phyloP scores from a whole-genome alignment of 495 filamentous ascomycete genomes.

The Xylaria acuta region DNA sequence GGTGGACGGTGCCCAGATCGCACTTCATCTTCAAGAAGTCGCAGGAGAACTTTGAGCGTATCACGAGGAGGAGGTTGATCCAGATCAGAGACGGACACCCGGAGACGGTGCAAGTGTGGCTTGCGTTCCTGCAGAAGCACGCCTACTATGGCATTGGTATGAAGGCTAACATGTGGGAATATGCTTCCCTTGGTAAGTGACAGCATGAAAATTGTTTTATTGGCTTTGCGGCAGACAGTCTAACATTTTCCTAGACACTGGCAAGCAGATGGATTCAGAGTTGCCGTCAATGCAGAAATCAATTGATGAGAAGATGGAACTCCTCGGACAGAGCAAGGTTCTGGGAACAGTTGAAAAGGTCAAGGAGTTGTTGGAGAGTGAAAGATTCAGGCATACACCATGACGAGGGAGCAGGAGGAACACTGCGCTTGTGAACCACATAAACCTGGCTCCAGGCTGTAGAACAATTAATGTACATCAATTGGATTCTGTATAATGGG shows the following conservation, averaged over 20 bases:
- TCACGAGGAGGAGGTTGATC: conserved; percentile 83
- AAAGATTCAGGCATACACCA: conserved; percentile 49
- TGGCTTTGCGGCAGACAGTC: not conserved
- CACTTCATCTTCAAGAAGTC: conserved; percentile 96
- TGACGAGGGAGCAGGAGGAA: not conserved
- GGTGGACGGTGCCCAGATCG: conserved; percentile 91
- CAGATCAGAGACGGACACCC: conserved; percentile 93
- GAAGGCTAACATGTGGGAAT: conserved; percentile 97
- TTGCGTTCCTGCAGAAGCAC: conserved; percentile 89
- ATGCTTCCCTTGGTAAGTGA: conserved; percentile 70
- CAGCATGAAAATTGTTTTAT: not conserved
- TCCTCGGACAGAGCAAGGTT: conserved; percentile 65
- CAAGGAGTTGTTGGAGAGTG: conserved; percentile 60
- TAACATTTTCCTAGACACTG: conserved; percentile 61
- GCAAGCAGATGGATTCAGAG: conserved; percentile 68
- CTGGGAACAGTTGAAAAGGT: conserved; percentile 58
- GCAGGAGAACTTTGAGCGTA: conserved; percentile 96
- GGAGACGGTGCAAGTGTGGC: conserved; percentile 86
- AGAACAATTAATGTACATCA: conserved; percentile 26
- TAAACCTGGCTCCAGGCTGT: conserved; percentile 7
- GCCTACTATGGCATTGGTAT: conserved; percentile 94
- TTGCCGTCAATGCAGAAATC: conserved; percentile 64
- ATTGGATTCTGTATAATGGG: conserved; percentile 25
- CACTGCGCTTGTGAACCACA: not conserved
- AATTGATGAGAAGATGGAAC: conserved; percentile 66